Evolutionary conservation across 1,284 basidiomycete species (phyloP), one percentile per base, ranked within the genome.

Genomic region (Macrocystidia cucumis): DNA sequence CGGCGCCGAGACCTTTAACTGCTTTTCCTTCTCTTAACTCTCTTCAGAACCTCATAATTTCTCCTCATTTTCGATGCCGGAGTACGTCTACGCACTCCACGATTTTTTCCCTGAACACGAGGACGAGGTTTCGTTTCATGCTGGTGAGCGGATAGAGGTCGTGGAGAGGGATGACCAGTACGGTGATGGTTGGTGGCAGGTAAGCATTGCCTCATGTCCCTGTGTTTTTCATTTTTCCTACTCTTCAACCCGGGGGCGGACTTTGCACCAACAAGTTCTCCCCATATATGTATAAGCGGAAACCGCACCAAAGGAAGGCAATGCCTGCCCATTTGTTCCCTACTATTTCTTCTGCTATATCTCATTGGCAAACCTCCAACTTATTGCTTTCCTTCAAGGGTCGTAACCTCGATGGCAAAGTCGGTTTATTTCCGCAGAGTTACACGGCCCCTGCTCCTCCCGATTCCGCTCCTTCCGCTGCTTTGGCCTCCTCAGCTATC

Each of bases 161-260:
- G 46, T 97, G 27, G 93, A 98, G 67, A 88, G 78, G 62, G 95
- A 98, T 57, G 95, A 98, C 45, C 65, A 80, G 39, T 98, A 91
- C 55, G 78, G 79, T 27, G 95, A 98, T 59, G 95, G 95, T n/a
- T 98, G 95, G 95, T 98, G 90, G 91, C 84, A 91, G 76, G 92
- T 92, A 51, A 60, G 86, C 67, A 42, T 25, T 44, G 39, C 38
- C 34, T 25, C 29, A 30, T 29, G 26, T 37, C 16, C 16, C 20
- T 28, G 3, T 27, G 7, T 27, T 12, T 27, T 27, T 27, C 25
- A 27, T 27, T 27, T 7, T 27, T 7, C 7, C 25, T 27, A 27
- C 16, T 16, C n/a, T 27, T n/a, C 16, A 27, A n/a, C n/a, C n/a
- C n/a, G n/a, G n/a, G n/a, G n/a, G n/a, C n/a, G n/a, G n/a, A n/a